phyloP scores from a whole-genome alignment of 1,139 yeast species.

The Candida frijolesensis region DNA sequence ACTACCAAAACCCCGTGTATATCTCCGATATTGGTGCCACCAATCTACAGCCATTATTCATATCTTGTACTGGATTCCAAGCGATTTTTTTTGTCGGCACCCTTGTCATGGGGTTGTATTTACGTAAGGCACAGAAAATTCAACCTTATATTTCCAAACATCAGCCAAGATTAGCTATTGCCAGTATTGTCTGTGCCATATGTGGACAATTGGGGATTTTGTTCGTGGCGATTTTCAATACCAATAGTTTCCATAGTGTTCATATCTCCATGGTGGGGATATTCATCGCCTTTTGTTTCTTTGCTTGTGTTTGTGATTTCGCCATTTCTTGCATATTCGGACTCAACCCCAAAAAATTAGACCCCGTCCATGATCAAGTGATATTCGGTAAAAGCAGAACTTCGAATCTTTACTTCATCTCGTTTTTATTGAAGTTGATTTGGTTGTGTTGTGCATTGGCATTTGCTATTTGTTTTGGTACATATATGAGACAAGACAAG shows the following conservation, averaged over 20 bases:
- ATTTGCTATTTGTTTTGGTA: slow-evolving; percentile 72
- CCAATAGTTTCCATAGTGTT: slow-evolving; percentile 56
- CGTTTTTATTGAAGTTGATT: slow-evolving; percentile 53
- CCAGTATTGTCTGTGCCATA: slow-evolving; percentile 54
- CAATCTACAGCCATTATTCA: slow-evolving; percentile 78
- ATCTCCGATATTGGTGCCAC: slow-evolving; percentile 88
- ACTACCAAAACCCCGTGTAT: slow-evolving; percentile 60
- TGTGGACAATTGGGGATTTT: slow-evolving; percentile 80
- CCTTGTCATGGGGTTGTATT: slow-evolving; percentile 55
- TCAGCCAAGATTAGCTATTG: slow-evolving; percentile 52
- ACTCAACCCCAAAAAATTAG: slow-evolving; percentile 43
- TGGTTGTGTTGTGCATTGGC: slow-evolving; percentile 75
- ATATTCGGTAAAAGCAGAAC: slow-evolving; percentile 41
- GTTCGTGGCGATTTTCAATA: slow-evolving; percentile 74
- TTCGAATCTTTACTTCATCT: slow-evolving; percentile 49
- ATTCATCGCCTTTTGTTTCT: slow-evolving; percentile 70
- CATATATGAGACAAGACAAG: slow-evolving; percentile 36
- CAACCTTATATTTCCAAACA: slow-evolving; percentile 53
- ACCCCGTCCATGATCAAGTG: slow-evolving; percentile 42
- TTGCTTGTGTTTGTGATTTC: slow-evolving; percentile 63
- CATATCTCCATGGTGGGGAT: slow-evolving; percentile 74
- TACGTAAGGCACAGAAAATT: slow-evolving; percentile 42
- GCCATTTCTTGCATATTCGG: slow-evolving; percentile 66
- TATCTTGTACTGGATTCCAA: slow-evolving; percentile 77
- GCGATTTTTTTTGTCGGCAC: slow-evolving; percentile 77